phyloP scores from a whole-genome alignment of 352 stramenopile species.

The Globisporangium alternatum region DNA sequence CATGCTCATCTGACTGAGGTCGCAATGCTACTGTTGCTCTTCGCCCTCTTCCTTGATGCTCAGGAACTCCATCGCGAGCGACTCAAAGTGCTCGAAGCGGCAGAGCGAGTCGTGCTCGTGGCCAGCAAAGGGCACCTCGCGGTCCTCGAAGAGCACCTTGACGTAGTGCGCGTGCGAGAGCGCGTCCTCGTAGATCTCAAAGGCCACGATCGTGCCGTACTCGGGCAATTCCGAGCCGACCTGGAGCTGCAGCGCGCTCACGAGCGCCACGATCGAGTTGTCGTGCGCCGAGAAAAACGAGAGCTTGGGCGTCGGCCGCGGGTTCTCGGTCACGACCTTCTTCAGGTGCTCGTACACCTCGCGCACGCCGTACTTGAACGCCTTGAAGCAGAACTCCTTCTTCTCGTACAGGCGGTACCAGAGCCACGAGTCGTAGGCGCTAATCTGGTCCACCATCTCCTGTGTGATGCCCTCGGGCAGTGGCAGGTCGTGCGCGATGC shows the following conservation, averaged over 20 bases:
- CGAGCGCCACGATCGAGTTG: constrained; percentile 79
- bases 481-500: constrained; percentile 50
- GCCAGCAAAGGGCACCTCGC: constrained; percentile 45
- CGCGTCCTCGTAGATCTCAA: constrained; percentile 66
- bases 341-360: constrained; percentile 58
- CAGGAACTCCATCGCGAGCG: constrained; percentile 50
- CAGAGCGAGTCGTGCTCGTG: constrained; percentile 53
- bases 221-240: constrained; percentile 51
- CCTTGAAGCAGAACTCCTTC: constrained; percentile 52
- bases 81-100: constrained; percentile 64
- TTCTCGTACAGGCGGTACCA: constrained; percentile 75
- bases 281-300: constrained; percentile 84
- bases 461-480: constrained; percentile 68
- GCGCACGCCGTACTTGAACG: constrained; percentile 61
- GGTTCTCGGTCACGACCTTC: constrained; percentile 31
- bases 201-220: constrained; percentile 66
- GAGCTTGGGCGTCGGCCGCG: constrained; percentile 37
- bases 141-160: constrained; percentile 58
- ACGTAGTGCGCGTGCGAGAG: constrained; percentile 49
- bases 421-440: constrained; percentile 75
- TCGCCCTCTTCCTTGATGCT: constrained; percentile 5
- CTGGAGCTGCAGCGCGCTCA: constrained; percentile 66
- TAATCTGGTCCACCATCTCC: constrained; percentile 54
- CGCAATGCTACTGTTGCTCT: not conserved
- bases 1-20: not conserved